phyloP scores from a whole-genome alignment of 1,284 basidiomycete species.

The Trametes hirsuta region DNA sequence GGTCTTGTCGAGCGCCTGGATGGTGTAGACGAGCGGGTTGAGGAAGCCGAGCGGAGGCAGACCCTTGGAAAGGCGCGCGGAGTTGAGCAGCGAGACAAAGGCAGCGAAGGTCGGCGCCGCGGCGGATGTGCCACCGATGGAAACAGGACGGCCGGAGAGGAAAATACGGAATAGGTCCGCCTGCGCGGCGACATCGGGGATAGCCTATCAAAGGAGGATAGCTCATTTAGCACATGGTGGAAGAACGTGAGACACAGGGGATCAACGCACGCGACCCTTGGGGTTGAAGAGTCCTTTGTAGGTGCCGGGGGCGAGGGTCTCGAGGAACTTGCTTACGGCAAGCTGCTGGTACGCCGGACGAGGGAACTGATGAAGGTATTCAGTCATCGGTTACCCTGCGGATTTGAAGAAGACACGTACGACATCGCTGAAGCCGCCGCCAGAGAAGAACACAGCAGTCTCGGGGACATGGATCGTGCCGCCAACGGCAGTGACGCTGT shows the following conservation, averaged over 20 bases:
- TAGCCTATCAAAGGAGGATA: conserved; percentile 19
- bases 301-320: conserved; percentile 46
- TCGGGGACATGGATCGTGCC: conserved; percentile 62
- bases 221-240: background rate
- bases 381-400: too few species aligned
- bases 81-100: conserved; percentile 59
- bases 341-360: conserved; percentile 57
- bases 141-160: conserved; percentile 27
- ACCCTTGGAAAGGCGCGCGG: conserved; percentile 48
- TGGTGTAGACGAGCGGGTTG: conserved; percentile 49
- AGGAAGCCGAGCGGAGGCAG: conserved; percentile 50
- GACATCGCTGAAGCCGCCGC: conserved; percentile 71
- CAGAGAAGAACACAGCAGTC: conserved; percentile 57
- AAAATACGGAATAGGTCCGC: conserved; percentile 38
- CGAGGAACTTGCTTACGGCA: conserved; percentile 47
- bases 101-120: conserved; percentile 54
- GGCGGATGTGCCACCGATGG: conserved; percentile 56
- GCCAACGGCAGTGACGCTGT: conserved; percentile 61
- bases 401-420: conserved; percentile 34
- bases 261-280: conserved; percentile 37
- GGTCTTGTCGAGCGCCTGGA: conserved; percentile 26
- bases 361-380: conserved; percentile 44
- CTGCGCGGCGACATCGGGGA: conserved; percentile 48
- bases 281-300: conserved; percentile 64
- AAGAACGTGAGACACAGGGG: background rate